Base-by-base conservation (phyloP, 1,284 basidiomycete genomes). In the Apiotrichum gracile region DNA sequence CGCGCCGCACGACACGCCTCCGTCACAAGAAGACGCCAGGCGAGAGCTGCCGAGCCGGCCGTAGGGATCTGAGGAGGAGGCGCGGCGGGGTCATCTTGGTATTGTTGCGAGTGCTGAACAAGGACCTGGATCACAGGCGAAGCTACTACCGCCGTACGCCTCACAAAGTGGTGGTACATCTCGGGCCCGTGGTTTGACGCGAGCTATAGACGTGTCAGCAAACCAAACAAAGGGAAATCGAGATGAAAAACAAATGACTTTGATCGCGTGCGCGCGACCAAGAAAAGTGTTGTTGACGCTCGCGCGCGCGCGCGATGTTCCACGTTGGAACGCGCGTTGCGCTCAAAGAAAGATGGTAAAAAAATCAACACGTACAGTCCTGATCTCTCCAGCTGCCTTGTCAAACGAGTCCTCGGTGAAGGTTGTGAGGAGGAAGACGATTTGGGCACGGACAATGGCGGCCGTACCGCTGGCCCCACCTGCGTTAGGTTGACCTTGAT, bases 371-470 rank as follows among this genome's bases (percentile, higher is more conserved):
- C 88, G 67, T 72, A 94, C 91, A 56, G 87, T 87, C 69, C 88
- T 85, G 66, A 96, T 93, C 79, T 96, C 91, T 54, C 83, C 78
- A 70, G 91, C 85, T 73, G 93, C 89, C 71, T 88, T 84, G 70
- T 90, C 87, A 70, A 91, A 96, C 76, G 91, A 91, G 66, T 94
- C 92, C 77, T 96, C 92, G 54, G 88, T 91, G 55, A 96, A 82
- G 24, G 89, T 94, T 21, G 88, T 91, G 61, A 97, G 82, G 56
- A 94, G 81, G 76, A 96, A 96, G 63, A 91, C 89, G 72, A 96
- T 93, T 63, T 81, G 79, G 21, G 79, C 78, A 58, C 77, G 76
- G 45, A 78, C 77, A 47, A 79, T 78, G 27, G 72, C 71, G 16
- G 76, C 68, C 31, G 75, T 66, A 44, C 64, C 62, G 45, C 49